Conservation (phyloP, 495 filamentous ascomycete species). For the Hypoxylon cercidicola region DNA sequence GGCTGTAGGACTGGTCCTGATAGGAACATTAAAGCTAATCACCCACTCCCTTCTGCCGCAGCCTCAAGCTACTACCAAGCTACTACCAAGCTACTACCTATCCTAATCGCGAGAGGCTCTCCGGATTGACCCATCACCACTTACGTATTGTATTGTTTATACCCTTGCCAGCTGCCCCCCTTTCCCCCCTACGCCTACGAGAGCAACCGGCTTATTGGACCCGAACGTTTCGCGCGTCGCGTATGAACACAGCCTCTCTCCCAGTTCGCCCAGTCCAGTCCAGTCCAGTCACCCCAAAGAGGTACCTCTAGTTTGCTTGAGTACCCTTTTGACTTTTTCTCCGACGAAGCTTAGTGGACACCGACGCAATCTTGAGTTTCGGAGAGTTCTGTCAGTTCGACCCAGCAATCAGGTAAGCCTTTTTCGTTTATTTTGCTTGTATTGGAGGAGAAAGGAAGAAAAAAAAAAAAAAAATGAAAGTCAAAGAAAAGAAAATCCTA, state of each 20-base stretch:
- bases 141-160: constrained; percentile 24
- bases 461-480: background rate
- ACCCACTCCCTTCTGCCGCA: constrained; percentile 26
- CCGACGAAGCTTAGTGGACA: constrained; percentile 14
- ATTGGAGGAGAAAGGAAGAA: constrained; percentile 23
- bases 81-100: constrained; percentile 12
- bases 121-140: constrained; percentile 38
- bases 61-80: background rate
- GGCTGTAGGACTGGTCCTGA: no score
- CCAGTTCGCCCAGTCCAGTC: background rate
- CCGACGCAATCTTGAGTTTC: constrained; percentile 17
- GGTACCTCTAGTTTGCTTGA: background rate
- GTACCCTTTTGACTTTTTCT: constrained; percentile 12
- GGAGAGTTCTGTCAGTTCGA: constrained; percentile 23
- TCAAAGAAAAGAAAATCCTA: constrained; percentile 24
- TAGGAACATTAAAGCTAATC: constrained; percentile 5
- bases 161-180: constrained; percentile 28
- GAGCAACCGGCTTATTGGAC: constrained; percentile 33
- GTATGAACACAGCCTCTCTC: constrained; percentile 31
- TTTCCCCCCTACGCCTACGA: constrained; percentile 20
- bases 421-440: constrained; percentile 34
- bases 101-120: constrained; percentile 29
- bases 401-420: constrained; percentile 20
- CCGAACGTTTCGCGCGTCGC: constrained; percentile 37
- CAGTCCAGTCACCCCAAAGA: constrained; percentile 1